Base-by-base conservation (phyloP, 2,329 filamentous ascomycete species). In the Drechslerella coelobrocha region DNA sequence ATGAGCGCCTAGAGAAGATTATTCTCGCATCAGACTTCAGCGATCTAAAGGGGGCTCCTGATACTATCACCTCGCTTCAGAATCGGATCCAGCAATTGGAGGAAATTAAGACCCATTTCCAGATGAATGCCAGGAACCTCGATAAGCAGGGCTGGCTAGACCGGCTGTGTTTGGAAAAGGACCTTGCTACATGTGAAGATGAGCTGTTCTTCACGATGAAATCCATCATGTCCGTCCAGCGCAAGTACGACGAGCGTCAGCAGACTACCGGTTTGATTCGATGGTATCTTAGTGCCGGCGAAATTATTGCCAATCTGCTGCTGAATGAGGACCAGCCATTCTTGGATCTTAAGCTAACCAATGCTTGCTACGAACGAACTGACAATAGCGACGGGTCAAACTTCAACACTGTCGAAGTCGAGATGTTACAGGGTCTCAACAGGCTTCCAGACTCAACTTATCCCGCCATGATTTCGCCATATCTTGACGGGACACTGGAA, bases 181-280 rank as follows among this genome's bases (percentile, higher is more conserved):
- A 99, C 77, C 82, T 99, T 54, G 86, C 91, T 8, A 87, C 87
- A 19, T 97, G 91, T 76, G 94, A 97, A 78, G 94, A 99, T 76
- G 95, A 99, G 79, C 81, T 99, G 7, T 99, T 99, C 83, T 99
- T 99, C 81, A 90, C 99, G 82, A 97, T 99, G 94, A 97, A 99
- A 77, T 95, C 94, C 39, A 99, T 99, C 78, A 99, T 94, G 1
- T 95, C 92, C 1, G 95, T 93, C 3, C 94, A 99, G 79, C 85
- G 92, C 68, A 94, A 92, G 77, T 88, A 87, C 73, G 87, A 89
- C 55, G 91, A 96, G 69, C 85, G 85, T 50, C 83, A 86, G 53
- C 85, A 91, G 73, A 89, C 88, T 62, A 92, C 86, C 68, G 92
- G 92, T 4, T 82, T 97, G 41, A 79, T 99, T 59, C 88, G 91